Base-by-base conservation (phyloP, 2,329 filamentous ascomycete species). In the Alternaria panax region DNA sequence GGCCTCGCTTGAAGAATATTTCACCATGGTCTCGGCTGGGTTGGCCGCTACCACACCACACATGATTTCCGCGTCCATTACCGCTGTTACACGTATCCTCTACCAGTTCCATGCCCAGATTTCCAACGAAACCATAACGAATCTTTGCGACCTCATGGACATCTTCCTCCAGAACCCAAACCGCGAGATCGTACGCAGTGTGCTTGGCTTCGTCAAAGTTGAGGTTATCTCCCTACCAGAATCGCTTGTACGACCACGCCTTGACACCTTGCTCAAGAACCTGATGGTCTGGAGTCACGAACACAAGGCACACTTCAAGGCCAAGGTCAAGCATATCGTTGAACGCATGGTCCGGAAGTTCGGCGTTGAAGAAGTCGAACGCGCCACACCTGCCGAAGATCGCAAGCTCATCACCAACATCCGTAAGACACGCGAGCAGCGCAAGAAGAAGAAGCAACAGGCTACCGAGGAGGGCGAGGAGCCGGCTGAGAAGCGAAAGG, bases 11-110 rank as follows among this genome's bases (percentile, higher is more conserved):
- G 94, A 98, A 72, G 95, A 98, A 78, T 98, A 93, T 80, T 92
- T 98, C 81, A 97, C 94, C 55, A 99, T 99, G 95, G 91, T 98
- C 28, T 96, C 92, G 67, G 95, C 95, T 48, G 95, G 95, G 80
- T 86, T 99, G 53, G 95, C 94, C 2, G 94, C 93, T 57, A 91
- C 90, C 70, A 94, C 93, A 11, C 93, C 95, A 30, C 94, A 98
- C 81, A 97, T 98, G 93, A 93, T 98, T 63, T 96, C 92, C 7
- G 95, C 95, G 0, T 93, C 92, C n/a, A 93, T 99, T 75, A 98
- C 93, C 0, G 94, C 95, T 14, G 86, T 99, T 36, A 95, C 93
- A 14, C 88, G 95, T n/a, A 88, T 97, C 25, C 86, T 99, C 28
- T 98, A 93, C 79, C 91, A 97, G 75, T 99, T 96, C 83, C 90